Evolutionary conservation across 73 alveolate species (phyloP), one percentile per base, ranked within the genome.

Genomic region (Paramecium sonneborni): DNA sequence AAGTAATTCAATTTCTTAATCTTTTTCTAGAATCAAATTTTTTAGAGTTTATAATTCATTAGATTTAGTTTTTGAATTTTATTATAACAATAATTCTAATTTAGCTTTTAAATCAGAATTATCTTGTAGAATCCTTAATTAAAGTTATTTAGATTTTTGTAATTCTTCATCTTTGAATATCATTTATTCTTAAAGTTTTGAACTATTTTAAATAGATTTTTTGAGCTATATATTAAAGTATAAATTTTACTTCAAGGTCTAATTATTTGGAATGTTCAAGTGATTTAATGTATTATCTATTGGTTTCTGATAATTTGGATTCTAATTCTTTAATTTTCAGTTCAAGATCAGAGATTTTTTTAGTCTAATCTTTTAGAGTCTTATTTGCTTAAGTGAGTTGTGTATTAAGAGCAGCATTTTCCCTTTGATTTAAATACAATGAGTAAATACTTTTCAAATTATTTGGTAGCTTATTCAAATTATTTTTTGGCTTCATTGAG

Each of bases 191-290:
- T 70, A 34, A 11, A 26, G 34, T 32, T 70, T 34, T 70, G 57
- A 70, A 12, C 6, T 30, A 6, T 32, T 14, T 70, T 70, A 34
- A 12, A 70, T 70, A 70, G 37, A 70, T 70, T 70, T 70, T 37
- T 70, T 70, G 26, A 48, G 62, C 62, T 48, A 48, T 35, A n/a
- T n/a, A n/a, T 35, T 35, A 12, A 48, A 8, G 15, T 10, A 15
- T 0, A 2, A 48, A 48, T 48, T 3, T 3, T 37, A 70, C 30
- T 70, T 70, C 86, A 9, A 70, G 14, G 11, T 70, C 86, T 70
- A 70, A 70, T 14, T 28, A 34, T 70, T 70, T 70, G 11, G 86
- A 70, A 70, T 70, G 86, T 20, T 70, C 86, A 9, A 70, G 43
- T 1, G 37, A 34, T 70, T 70, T 70, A 23, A 70, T 37, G 23